These are phyloP conservation scores for Byssoonygena ceratinophila DNA, from an alignment of 2,329 filamentous ascomycete species.

Conservation along the genomic window DNA sequence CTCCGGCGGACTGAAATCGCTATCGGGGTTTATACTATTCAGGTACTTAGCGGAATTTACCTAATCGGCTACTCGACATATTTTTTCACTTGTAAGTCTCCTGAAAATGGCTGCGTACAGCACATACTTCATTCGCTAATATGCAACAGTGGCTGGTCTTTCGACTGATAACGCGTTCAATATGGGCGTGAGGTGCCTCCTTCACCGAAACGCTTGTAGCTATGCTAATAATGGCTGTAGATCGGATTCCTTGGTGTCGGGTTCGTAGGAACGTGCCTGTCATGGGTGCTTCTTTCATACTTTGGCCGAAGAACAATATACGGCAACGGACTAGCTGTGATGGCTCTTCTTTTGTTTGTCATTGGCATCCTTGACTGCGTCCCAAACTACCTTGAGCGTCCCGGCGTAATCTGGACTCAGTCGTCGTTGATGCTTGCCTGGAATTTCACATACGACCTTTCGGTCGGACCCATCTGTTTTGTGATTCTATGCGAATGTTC, in stretches of 20 bases:
- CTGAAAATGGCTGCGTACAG: too few species aligned
- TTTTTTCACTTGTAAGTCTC: slow-evolving; percentile 19
- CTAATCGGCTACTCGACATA: slow-evolving; percentile 31
- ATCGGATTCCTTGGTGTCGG: slow-evolving; percentile 31
- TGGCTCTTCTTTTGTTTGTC: slow-evolving; percentile 27
- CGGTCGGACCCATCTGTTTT: slow-evolving; percentile 37
- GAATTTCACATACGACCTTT: slow-evolving; percentile 33
- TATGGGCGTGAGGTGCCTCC: slow-evolving; percentile 24
- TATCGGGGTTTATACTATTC: slow-evolving; percentile 35
- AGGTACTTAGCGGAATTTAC: slow-evolving; percentile 37
- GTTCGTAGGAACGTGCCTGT: slow-evolving; percentile 31
- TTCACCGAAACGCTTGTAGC: neutral
- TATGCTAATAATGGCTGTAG: slow-evolving; percentile 8
- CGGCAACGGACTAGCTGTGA: slow-evolving; percentile 24
- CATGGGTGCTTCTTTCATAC: slow-evolving; percentile 28
- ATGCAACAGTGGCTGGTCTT: slow-evolving; percentile 21
- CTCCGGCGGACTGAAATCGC: slow-evolving; percentile 37
- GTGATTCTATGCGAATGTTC: slow-evolving; percentile 40
- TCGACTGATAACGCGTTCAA: slow-evolving; percentile 28
- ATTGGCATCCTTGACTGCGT: slow-evolving; percentile 36
- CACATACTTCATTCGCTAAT: neutral
- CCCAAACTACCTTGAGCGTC: slow-evolving; percentile 22
- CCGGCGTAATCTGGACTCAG: slow-evolving; percentile 26
- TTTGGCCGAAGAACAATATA: slow-evolving; percentile 29
- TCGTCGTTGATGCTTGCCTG: slow-evolving; percentile 31